phyloP scores from a whole-genome alignment of 2,329 filamentous ascomycete species.

The Botrytis aclada region DNA sequence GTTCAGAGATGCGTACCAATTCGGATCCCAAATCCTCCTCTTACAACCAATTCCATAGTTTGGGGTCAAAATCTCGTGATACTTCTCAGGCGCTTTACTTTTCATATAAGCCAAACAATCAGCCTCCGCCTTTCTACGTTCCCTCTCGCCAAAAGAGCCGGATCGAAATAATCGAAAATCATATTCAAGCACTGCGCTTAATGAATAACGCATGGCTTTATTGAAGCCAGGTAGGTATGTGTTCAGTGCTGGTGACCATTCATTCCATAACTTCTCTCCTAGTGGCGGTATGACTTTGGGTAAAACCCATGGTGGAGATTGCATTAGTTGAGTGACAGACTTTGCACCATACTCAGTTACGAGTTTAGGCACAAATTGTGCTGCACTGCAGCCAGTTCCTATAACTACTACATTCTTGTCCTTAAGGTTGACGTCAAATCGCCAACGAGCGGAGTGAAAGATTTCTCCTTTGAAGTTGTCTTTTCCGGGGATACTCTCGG shows the following conservation, averaged over 20 bases:
- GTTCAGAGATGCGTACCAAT: slow-evolving; percentile 50
- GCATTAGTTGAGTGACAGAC: slow-evolving; percentile 58
- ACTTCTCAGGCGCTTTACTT: slow-evolving; percentile 50
- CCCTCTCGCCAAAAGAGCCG: slow-evolving; percentile 40
- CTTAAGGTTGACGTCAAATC: slow-evolving; percentile 49
- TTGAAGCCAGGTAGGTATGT: slow-evolving; percentile 48
- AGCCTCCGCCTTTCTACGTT: slow-evolving; percentile 44
- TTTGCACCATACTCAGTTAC: slow-evolving; percentile 45
- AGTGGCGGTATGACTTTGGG: slow-evolving; percentile 41
- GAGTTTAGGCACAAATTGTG: slow-evolving; percentile 54
- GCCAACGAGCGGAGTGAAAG: slow-evolving; percentile 57
- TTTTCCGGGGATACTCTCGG: slow-evolving; percentile 49
- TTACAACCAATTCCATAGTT: slow-evolving; percentile 57
- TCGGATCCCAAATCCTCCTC: slow-evolving; percentile 51
- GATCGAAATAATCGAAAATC: slow-evolving; percentile 48
- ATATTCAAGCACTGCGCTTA: slow-evolving; percentile 44
- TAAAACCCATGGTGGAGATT: slow-evolving; percentile 55
- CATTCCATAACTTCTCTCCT: slow-evolving; percentile 44
- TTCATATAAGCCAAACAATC: slow-evolving; percentile 46
- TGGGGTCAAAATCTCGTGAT: slow-evolving; percentile 56
- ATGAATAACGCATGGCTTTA: slow-evolving; percentile 41
- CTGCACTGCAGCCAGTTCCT: slow-evolving; percentile 56
- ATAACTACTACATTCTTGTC: slow-evolving; percentile 56
- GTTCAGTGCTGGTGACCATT: slow-evolving; percentile 46
- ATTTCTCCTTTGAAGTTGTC: slow-evolving; percentile 53